Evolutionary conservation across 148 eudicot genomes (phyloP).

Genomic region (Vaccinium myrtillus): DNA sequence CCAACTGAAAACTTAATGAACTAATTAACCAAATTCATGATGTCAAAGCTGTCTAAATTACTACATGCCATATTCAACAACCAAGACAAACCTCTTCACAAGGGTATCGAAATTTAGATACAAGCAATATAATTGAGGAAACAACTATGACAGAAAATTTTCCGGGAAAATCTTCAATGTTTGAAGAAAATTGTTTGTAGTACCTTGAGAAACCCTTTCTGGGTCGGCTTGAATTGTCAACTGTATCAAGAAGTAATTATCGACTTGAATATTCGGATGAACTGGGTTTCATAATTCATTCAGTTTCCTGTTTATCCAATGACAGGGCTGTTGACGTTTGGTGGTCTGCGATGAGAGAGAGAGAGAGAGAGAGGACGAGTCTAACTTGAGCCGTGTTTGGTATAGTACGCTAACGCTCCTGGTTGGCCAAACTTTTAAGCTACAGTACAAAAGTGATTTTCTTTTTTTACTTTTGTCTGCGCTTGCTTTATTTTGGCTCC

Average conservation of each 20-base stretch:
- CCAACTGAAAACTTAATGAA: neutral
- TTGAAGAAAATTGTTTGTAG: neutral
- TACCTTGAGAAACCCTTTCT: conserved; percentile 21
- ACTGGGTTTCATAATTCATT: neutral
- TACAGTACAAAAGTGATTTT: neutral
- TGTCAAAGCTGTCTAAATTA: neutral
- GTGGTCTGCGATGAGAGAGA: neutral
- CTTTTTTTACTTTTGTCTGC: neutral
- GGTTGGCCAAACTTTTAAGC: neutral
- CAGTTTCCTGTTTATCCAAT: neutral
- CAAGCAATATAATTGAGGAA: neutral
- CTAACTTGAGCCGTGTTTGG: conserved; percentile 15
- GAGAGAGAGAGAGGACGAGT: neutral
- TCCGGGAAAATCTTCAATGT: conserved; percentile 5
- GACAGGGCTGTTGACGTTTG: conserved; percentile 6
- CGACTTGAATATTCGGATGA: neutral
- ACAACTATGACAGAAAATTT: neutral
- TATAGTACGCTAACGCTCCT: neutral
- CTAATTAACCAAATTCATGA: neutral
- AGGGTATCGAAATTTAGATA: neutral
- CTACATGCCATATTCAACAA: neutral
- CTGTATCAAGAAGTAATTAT: conserved; percentile 1
- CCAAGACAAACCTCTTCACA: conserved; percentile 3
- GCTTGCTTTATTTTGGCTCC: conserved; percentile 19
- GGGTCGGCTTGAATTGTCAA: conserved; percentile 20